Base-by-base conservation (phyloP, 768 basidiomycete species). In the Tylopilus felleus region DNA sequence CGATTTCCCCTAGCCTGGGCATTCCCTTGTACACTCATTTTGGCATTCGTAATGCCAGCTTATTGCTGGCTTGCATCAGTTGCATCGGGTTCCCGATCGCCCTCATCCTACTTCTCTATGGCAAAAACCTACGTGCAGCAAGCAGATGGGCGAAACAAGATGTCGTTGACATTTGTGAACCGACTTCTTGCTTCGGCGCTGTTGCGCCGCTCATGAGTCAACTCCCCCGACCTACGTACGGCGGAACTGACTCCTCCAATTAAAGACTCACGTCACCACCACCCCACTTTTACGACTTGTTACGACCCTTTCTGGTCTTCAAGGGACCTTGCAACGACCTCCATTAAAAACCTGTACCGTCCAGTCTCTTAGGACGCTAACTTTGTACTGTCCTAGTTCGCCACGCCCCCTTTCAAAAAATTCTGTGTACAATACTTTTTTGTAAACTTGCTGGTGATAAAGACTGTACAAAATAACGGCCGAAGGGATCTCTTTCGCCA, bases 131-230 rank as follows among this genome's bases (percentile, higher is more conserved):
- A 28, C 60, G 60, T 7, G 52, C 58, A 22, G 52, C 53, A 23
- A 65, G 63, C 51, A 50, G 39, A 47, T 65, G 58, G 60, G 60
- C 58, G 12, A 65, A 62, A 41, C 60, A 62, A 29, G 55, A 59
- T 17, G 23, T 44, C 13, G n/a, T 46, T 9, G 50, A 58, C 4
- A 9, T 27, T 10, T 36, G 35, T 22, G 49, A 41, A 50, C 27
- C 51, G 4, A 25, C 16, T 9, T n/a, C 55, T 21, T 38, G 39
- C 27, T 41, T 52, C 12, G 43, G 49, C 8, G 38, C 19, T 21
- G 27, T 14, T 23, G 36, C 63, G 25, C 55, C 51, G 8, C 49
- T 64, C 14, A 49, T 56, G 33, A 35, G 14, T 12, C 59, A 54
- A 16, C 1, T 33, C 13, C 33, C 33, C 14, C 33, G 13, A 33